Evolutionary conservation across 1,284 basidiomycete genomes (phyloP).

Genomic region (Phlebopus sp.): DNA sequence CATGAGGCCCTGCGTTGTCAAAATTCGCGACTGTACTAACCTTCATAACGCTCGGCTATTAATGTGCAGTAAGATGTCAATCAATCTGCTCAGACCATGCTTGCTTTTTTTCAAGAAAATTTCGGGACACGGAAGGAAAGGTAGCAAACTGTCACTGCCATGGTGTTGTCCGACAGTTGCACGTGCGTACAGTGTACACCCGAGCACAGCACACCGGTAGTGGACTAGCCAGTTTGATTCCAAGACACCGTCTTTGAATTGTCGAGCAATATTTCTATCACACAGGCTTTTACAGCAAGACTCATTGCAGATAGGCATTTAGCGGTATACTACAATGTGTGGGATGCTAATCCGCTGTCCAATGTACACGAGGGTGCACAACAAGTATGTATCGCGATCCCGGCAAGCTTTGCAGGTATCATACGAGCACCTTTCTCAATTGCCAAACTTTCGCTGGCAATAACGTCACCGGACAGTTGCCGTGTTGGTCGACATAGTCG

Average conservation of each 20-base stretch:
- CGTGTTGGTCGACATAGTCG: conserved; percentile 77
- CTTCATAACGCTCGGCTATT: conserved; percentile 28
- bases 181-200: conserved; percentile 25
- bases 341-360: background rate
- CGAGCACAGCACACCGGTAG: too few relatives aligned
- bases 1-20: background rate
- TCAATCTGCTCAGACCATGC: conserved; percentile 26
- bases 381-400: background rate
- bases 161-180: conserved; percentile 15
- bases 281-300: too few relatives aligned
- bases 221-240: too few relatives aligned
- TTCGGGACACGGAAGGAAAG: background rate
- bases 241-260: too few relatives aligned
- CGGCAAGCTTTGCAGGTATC: conserved; percentile 15
- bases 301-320: too few relatives aligned
- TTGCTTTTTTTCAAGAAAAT: conserved; percentile 19
- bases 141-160: background rate
- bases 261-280: too few relatives aligned
- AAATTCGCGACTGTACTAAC: conserved; percentile 13
- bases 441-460: conserved; percentile 74
- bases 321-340: too few relatives aligned
- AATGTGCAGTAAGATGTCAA: conserved; percentile 1
- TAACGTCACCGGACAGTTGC: conserved; percentile 86
- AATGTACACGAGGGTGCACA: background rate
- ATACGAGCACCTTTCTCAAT: conserved; percentile 84